phyloP scores from a whole-genome alignment of 2,329 filamentous ascomycete genomes.

The Colletotrichum sojae region DNA sequence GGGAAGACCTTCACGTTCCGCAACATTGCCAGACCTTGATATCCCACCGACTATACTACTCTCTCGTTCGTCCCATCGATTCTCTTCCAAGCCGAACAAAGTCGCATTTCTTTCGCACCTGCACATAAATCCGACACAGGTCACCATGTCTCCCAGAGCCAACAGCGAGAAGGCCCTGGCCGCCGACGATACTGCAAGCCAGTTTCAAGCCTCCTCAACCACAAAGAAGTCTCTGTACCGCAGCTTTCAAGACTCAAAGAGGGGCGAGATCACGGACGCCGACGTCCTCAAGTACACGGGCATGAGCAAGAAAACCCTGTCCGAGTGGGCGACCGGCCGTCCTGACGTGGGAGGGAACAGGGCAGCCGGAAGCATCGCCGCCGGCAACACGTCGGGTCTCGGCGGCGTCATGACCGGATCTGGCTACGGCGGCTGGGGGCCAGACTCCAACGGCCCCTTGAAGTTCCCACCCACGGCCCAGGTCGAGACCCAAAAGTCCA shows the following conservation, averaged over 20 bases:
- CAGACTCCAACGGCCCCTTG: constrained; percentile 47
- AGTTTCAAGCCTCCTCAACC: no score
- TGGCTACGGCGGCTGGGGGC: constrained; percentile 52
- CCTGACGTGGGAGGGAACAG: constrained; percentile 59
- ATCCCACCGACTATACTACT: no score
- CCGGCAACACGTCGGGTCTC: constrained; percentile 49
- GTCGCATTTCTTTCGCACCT: no score
- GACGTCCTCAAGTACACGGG: constrained; percentile 59
- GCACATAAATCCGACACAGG: no score
- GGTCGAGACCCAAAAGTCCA: no score
- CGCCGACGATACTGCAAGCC: no score
- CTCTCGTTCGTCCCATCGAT: no score
- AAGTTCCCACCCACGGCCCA: constrained; percentile 51
- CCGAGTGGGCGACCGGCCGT: constrained; percentile 52
- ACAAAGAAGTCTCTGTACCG: constrained; percentile 50
- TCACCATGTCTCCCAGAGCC: no score
- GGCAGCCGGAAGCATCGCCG: constrained; percentile 49
- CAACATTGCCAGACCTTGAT: no score
- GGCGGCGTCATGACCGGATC: constrained; percentile 47
- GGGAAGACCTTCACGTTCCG: no score
- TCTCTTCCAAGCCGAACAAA: no score
- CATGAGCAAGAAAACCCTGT: constrained; percentile 49
- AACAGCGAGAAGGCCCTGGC: no score
- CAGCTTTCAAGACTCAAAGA: constrained; percentile 49
- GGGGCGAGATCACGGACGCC: constrained; percentile 52